Evolutionary conservation across 441 rosid species (phyloP), one percentile per base, ranked within the genome.

Genomic region (Cnidoscolus chayamansa): DNA sequence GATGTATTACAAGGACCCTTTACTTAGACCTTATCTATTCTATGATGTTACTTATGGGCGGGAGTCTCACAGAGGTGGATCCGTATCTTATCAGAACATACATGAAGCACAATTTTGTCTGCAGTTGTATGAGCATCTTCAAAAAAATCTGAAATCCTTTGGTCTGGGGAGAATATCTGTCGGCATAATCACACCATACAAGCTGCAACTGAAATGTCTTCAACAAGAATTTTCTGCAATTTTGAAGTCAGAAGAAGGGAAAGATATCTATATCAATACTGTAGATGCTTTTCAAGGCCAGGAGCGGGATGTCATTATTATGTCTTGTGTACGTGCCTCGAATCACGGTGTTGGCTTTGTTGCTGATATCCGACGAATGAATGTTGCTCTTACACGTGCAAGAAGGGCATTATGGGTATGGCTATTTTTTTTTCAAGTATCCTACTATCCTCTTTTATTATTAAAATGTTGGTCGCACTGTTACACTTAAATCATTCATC

Each of bases 281-380:
- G 98, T 96, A 17, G 99, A 96, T 77, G 99, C 99, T 68, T 96
- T 96, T 88, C 99, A 96, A 82, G 99, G 99, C 51, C 99, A 96
- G 84, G 99, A 96, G 75, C 98, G 99, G 65, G 99, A 96, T 84
- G 96, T 93, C 62, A 93, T 96, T 73, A 96, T 96, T 74, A 96
- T 96, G 99, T 96, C 99, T 10, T 96, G 99, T 79, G 99, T 96
- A 40, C 97, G 99, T 78, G 99, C 99, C 74, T 96, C 98, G 15
- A 80, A 61, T 78, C 97, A 90, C 35, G 97, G 99, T 72, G 98
- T 96, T 78, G 99, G 98, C 60, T 96, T 96, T 80, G 99, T 96
- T 76, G 82, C 97, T 66, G 99, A 96, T 82, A 89, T 96, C 65
- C 93, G 99, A 1, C 82, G 99, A 58, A 96, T 96, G 99, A 96